Evolutionary conservation across 2,329 filamentous ascomycete species (phyloP).

Genomic region (Cladosporium sp.): DNA sequence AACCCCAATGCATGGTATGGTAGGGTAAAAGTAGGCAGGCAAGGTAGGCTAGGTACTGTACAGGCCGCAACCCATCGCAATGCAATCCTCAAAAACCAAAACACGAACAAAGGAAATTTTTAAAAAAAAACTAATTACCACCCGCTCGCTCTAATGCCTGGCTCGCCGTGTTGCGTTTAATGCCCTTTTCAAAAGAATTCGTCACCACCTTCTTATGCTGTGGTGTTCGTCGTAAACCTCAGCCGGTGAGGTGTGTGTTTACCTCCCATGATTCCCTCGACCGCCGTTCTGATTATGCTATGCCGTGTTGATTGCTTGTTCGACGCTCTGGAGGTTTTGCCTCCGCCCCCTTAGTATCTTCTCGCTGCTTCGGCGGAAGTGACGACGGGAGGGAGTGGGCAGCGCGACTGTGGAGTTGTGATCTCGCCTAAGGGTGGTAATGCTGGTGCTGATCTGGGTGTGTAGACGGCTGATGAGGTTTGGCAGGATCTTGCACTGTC

Average conservation of each 20-base stretch:
- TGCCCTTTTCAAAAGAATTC: background rate
- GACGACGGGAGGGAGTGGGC: slow-evolving; percentile 28
- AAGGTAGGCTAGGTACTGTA: slow-evolving; percentile 6
- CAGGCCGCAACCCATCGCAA: slow-evolving; percentile 1
- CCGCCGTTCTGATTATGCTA: too few species aligned
- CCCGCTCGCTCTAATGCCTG: slow-evolving; percentile 5
- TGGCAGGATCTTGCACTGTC: slow-evolving; percentile 30
- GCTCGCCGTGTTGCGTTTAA: background rate
- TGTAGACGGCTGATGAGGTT: slow-evolving; percentile 14
- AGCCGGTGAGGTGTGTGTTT: background rate
- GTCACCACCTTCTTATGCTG: background rate
- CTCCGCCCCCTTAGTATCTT: slow-evolving; percentile 1
- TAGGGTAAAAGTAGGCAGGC: too few species aligned
- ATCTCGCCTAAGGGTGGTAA: slow-evolving; percentile 26
- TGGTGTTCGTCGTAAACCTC: background rate
- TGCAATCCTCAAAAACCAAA: background rate
- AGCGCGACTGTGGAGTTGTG: slow-evolving; percentile 21
- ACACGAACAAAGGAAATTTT: background rate
- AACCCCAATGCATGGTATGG: background rate
- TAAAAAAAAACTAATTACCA: background rate
- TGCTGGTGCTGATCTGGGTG: slow-evolving; percentile 17
- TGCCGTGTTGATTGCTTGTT: background rate
- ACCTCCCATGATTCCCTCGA: too few species aligned
- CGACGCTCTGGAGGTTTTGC: too few species aligned
- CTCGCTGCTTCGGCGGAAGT: slow-evolving; percentile 21